Base-by-base conservation (phyloP, 2,329 filamentous ascomycete species). In the Epichloe brachyelytri region DNA sequence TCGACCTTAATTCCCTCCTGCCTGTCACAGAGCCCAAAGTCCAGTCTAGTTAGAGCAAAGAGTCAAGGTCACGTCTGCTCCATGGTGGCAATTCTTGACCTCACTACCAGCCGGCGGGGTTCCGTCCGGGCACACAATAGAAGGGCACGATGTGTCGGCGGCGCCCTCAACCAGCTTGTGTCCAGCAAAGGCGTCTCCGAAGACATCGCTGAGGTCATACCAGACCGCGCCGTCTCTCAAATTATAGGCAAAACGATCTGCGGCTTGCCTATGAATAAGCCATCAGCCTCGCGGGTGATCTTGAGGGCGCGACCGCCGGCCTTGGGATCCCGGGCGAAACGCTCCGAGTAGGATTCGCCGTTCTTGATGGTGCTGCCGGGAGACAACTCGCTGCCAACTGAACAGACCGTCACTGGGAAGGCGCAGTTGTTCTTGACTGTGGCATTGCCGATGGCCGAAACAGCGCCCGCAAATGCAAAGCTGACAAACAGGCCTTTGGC, bases 241-340 rank as follows among this genome's bases (percentile, higher is more conserved):
- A 58, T 56, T 69, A 57, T 68, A 70, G 37, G 68, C 68, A 45
- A 66, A 70, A 64, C 62, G 56, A 64, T 66, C 63, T 71, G 66
- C 22, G 69, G 60, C n/a, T 63, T 62, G 53, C 66, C 67, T 3
- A 61, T 66, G 62, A 60, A 70, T 41, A 71, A 61, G 39, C 68
- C 68, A 54, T 70, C 61, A 26, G 59, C 48, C 1, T 57, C 51
- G 20, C 51, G 44, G 7, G 68, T 68, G 48, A 71, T 58, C 58
- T 71, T 71, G 54, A 71, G 58, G 30, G 67, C 60, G 52, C 60
- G 63, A 43, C 69, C 69, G 49, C 69, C 69, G 4, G 66, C 67
- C 30, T 56, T 51, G 43, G 66, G 60, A 60, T 71, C 69, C 38
- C 57, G 57, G 22, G 50, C 41, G 54, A 68, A 70, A 19, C 48